These are phyloP conservation scores for Aspergillus intermedius DNA, from an alignment of 2,329 filamentous ascomycete genomes.

Conservation along the genomic window DNA sequence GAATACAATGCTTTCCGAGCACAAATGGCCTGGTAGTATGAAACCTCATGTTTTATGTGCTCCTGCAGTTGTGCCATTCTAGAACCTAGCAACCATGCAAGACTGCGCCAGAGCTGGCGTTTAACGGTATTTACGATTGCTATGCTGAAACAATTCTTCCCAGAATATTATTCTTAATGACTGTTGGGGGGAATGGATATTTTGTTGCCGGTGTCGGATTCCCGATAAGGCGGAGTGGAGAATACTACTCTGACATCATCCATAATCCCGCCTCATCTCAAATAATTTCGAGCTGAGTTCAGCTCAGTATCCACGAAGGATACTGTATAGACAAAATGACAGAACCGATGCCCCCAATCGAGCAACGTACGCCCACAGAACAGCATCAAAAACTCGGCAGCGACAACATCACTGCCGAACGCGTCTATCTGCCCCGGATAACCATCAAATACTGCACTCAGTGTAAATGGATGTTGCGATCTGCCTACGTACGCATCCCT, in stretches of 20 bases:
- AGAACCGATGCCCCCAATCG: slow-evolving; percentile 11
- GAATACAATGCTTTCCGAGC: too few species aligned
- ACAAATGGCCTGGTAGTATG: too few species aligned
- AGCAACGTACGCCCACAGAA: slow-evolving; percentile 3
- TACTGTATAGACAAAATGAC: slow-evolving; percentile 9
- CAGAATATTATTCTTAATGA: too few species aligned
- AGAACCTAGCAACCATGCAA: too few species aligned
- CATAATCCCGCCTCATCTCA: not conserved
- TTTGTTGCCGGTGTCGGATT: too few species aligned
- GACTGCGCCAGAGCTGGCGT: too few species aligned
- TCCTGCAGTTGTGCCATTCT: too few species aligned
- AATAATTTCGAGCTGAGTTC: not conserved
- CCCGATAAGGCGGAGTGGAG: too few species aligned
- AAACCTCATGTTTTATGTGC: too few species aligned
- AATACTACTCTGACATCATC: not conserved
- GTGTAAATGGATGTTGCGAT: slow-evolving; percentile 84
- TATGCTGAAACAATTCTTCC: too few species aligned
- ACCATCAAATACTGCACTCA: slow-evolving; percentile 91
- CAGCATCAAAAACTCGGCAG: slow-evolving; percentile 1
- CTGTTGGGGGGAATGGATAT: too few species aligned
- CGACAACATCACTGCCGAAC: slow-evolving; percentile 5
- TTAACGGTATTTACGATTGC: too few species aligned
- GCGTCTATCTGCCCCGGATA: slow-evolving; percentile 58
- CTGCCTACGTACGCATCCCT: slow-evolving; percentile 64
- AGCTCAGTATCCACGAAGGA: not conserved